These are phyloP conservation scores for Chlamydomonas sphaeroides DNA, from an alignment of 139 green algal genomes.

Conservation along the genomic window DNA sequence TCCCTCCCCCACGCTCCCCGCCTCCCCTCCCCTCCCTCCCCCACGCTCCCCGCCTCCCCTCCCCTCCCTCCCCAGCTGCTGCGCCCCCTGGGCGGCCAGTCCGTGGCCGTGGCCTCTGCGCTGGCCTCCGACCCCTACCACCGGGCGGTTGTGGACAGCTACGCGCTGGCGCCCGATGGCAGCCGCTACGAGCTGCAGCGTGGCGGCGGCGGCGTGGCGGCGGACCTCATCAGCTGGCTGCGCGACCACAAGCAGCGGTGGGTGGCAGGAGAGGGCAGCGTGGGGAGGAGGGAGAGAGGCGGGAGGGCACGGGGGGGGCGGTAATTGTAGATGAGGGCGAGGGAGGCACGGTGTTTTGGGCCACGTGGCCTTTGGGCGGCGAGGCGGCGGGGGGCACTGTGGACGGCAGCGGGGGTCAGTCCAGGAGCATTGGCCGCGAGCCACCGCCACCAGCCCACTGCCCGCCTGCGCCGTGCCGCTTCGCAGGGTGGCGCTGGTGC, in stretches of 20 bases:
- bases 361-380: too few relatives aligned
- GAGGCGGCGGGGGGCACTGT: too few relatives aligned
- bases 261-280: neutral
- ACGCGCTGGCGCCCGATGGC: slow-evolving; percentile 47
- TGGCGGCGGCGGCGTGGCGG: slow-evolving; percentile 44
- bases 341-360: too few relatives aligned
- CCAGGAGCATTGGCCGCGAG: too few relatives aligned
- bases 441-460: neutral
- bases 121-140: slow-evolving; percentile 43
- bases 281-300: neutral
- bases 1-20: neutral
- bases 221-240: slow-evolving; percentile 48
- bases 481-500: slow-evolving; percentile 51
- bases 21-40: neutral
- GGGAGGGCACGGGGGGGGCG: neutral
- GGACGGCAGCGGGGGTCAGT: too few relatives aligned
- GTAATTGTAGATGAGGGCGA: neutral
- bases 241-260: too few relatives aligned
- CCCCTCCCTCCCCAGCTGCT: slow-evolving; percentile 48
- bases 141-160: slow-evolving; percentile 81
- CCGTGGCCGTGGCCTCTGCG: slow-evolving; percentile 61
- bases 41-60: neutral
- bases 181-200: slow-evolving; percentile 31
- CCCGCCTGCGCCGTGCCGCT: neutral
- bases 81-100: slow-evolving; percentile 47